Conservation (phyloP, 2,329 filamentous ascomycete species). For the Claviceps capensis region DNA sequence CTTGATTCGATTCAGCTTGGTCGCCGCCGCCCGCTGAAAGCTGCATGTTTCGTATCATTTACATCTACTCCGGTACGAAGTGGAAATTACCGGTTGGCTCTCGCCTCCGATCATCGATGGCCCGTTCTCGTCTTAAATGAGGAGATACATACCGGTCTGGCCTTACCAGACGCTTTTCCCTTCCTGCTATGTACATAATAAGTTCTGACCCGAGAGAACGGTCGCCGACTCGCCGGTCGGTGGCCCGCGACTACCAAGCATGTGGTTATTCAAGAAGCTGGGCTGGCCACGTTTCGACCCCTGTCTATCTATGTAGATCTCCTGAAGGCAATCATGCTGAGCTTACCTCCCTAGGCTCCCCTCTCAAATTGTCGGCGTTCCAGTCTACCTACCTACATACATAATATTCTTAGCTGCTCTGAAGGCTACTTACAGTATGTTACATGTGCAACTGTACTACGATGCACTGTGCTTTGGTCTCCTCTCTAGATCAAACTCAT, state of each 20-base stretch:
- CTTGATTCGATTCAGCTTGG: too few relatives aligned
- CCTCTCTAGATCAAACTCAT: background rate
- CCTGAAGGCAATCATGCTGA: too few relatives aligned
- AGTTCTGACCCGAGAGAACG: background rate
- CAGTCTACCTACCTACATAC: background rate
- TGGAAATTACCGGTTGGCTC: too few relatives aligned
- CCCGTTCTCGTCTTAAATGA: background rate
- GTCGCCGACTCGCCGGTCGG: background rate
- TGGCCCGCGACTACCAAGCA: background rate
- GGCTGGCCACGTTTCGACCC: background rate
- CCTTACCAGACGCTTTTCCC: background rate
- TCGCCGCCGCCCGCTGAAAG: too few relatives aligned
- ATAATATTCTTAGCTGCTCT: background rate
- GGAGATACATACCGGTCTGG: background rate
- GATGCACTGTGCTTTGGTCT: background rate
- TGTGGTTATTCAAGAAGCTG: background rate
- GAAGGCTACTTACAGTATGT: background rate
- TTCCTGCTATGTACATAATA: background rate
- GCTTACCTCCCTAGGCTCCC: too few relatives aligned
- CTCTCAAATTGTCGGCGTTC: too few relatives aligned
- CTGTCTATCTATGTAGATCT: too few relatives aligned
- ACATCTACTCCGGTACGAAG: too few relatives aligned
- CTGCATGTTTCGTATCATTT: too few relatives aligned
- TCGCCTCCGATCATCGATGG: background rate
- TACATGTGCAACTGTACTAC: background rate